Base-by-base conservation (phyloP, 2,329 filamentous ascomycete species). In the Daldinia sp. region DNA sequence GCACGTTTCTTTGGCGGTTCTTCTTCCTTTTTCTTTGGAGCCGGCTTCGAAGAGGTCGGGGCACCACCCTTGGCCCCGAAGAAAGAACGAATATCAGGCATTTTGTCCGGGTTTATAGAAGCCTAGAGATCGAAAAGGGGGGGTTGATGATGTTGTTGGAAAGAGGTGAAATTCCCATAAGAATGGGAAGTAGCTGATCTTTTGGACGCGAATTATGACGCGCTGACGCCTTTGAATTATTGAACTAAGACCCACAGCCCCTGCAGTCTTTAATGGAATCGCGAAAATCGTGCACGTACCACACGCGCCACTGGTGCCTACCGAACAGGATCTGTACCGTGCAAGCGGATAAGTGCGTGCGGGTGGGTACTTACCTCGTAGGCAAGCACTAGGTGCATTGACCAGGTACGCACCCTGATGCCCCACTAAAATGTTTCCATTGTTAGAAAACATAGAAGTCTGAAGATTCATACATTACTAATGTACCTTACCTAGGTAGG, bases 21-120 rank as follows among this genome's bases (percentile, higher is more conserved):
- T 51, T 79, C 78, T 59, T 81, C 81, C 37, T 74, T 74, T 72
- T 83, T 82, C 73, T 81, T 83, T 2, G 78, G 69, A 9, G 77
- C 70, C 32, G 81, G 78, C 70, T 85, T 82, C 48, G 82, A 78
- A 50, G 84, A 79, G 43, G 83, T 79, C 70, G 84, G 79, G 70
- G 84, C 82, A 67, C 85, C 83, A 52, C 87, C 86, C 77, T 93
- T 93, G 64, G 90, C 87, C 57, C 90, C 88, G 81, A 98, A 97
- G 79, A 97, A 98, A 71, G 84, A 93, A 74, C 94, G 86, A 73
- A 97, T 98, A 78, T 98, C 94, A 66, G 93, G 87, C 93, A 97
- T 96, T 65, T 69, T 67, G 64, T 34, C 19, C 58, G 35, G 51
- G 50, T 51, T 41, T 32, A 23, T 37, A 17, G 11, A 23, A 0